These are phyloP conservation scores for Globisporangium abappressorium DNA, from an alignment of 352 stramenopile genomes.

Conservation along the genomic window DNA sequence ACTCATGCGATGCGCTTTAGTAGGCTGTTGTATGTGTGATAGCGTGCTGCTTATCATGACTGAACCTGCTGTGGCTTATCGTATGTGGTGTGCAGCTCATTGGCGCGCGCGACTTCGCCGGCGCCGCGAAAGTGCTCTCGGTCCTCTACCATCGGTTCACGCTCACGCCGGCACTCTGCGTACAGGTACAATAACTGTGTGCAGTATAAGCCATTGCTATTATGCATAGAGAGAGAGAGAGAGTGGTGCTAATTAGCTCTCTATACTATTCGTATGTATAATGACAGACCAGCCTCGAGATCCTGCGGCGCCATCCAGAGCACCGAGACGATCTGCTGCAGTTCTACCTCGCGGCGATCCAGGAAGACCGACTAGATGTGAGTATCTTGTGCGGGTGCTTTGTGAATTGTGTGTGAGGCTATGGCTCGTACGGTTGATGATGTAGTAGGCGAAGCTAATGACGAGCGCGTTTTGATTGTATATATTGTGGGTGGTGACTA, in stretches of 20 bases:
- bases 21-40: background rate
- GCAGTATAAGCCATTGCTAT: background rate
- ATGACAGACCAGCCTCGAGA: conserved; percentile 58
- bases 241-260: background rate
- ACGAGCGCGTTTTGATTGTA: background rate
- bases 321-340: conserved; percentile 46
- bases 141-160: conserved; percentile 71
- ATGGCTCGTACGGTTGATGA: background rate
- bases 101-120: conserved; percentile 64
- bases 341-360: conserved; percentile 54
- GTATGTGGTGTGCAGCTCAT: conserved; percentile 38
- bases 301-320: conserved; percentile 55
- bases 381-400: background rate
- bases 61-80: too few relatives aligned
- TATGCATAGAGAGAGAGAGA: background rate
- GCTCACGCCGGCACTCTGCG: conserved; percentile 49
- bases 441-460: background rate
- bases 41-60: background rate
- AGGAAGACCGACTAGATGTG: conserved; percentile 50
- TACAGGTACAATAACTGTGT: conserved; percentile 37
- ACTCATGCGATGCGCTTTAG: background rate
- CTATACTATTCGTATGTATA: background rate
- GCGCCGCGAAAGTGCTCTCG: conserved; percentile 58
- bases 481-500: background rate
- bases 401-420: background rate